Percentiles rank a stretch among this genome's conserved stretches.
Evolutionary conservation across 495 filamentous ascomycete genomes (phyloP).

Genomic region (Evernia prunastri): DNA sequence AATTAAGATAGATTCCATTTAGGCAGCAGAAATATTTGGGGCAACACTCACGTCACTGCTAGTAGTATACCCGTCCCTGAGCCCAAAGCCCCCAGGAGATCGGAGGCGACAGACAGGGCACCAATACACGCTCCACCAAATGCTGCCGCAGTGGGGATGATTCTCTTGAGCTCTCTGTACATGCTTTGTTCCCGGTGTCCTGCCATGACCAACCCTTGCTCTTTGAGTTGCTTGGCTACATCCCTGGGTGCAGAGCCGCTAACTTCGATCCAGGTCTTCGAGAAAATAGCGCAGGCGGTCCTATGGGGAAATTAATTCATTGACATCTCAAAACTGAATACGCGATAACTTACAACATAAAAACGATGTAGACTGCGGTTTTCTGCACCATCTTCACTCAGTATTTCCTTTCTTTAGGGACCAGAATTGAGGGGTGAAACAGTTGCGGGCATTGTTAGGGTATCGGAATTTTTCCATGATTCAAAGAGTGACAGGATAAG

Average conservation of each 20-base stretch:
- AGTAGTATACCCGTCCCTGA: constrained; percentile 96
- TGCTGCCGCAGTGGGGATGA: constrained; percentile 95
- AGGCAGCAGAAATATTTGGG: neutral
- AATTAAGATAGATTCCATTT: constrained; percentile 24
- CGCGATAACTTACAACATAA: too few species aligned
- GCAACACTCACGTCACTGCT: constrained; percentile 85
- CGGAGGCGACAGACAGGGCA: constrained; percentile 87
- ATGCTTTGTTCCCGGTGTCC: constrained; percentile 99
- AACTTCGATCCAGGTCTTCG: constrained; percentile 97
- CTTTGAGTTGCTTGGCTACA: constrained; percentile 99
- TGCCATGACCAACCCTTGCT: constrained; percentile 98
- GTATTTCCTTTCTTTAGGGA: neutral
- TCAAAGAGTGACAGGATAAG: neutral
- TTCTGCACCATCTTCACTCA: constrained; percentile 37
- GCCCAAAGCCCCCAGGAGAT: constrained; percentile 93
- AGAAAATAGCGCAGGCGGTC: constrained; percentile 94
- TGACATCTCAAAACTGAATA: too few species aligned
- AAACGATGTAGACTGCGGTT: constrained; percentile 89
- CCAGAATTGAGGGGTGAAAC: neutral
- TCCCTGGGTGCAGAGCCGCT: constrained; percentile 95
- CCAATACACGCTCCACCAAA: constrained; percentile 99
- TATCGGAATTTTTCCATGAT: neutral
- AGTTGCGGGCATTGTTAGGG: neutral
- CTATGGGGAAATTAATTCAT: too few species aligned
- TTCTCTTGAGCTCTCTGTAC: constrained; percentile 99